Conservation (phyloP, 2,329 filamentous ascomycete genomes). For the Aspergillus arachidicola region DNA sequence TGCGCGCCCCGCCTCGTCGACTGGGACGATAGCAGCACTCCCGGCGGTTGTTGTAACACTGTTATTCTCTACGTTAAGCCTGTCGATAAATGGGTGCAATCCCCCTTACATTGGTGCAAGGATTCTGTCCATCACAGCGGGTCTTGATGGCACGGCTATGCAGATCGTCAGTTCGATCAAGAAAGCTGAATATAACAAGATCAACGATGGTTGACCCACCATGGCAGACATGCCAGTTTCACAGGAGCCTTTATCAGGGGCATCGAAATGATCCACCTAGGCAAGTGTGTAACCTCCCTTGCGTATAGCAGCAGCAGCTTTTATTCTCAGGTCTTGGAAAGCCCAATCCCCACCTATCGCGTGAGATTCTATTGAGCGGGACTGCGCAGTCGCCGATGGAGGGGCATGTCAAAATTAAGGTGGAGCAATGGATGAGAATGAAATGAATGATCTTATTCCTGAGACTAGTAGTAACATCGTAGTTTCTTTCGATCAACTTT, state of each 20-base stretch:
- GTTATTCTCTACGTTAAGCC: neutral
- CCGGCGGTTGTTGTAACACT: constrained; percentile 21
- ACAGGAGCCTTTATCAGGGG: constrained; percentile 1
- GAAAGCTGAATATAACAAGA: neutral
- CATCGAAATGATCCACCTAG: neutral
- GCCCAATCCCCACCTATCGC: no score
- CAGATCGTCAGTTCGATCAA: neutral
- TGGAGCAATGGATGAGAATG: no score
- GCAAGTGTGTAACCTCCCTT: no score
- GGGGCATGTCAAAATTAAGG: no score
- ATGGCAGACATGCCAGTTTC: constrained; percentile 24
- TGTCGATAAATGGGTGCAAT: neutral
- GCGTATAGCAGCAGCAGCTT: no score
- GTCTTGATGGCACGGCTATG: constrained; percentile 26
- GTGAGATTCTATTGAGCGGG: no score
- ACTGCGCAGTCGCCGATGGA: no score
- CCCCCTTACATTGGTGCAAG: constrained; percentile 24
- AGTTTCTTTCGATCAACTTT: no score
- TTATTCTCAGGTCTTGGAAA: no score
- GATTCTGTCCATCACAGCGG: constrained; percentile 27
- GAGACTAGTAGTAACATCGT: no score
- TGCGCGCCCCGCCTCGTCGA: constrained; percentile 27
- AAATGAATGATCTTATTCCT: no score
- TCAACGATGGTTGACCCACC: constrained; percentile 8
- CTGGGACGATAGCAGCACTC: constrained; percentile 15